Percentiles rank a stretch among this genome's conserved stretches.
These are phyloP conservation scores for Borovskyia barvae DNA, from an alignment of 208 protist genomes.

Conservation along the genomic window DNA sequence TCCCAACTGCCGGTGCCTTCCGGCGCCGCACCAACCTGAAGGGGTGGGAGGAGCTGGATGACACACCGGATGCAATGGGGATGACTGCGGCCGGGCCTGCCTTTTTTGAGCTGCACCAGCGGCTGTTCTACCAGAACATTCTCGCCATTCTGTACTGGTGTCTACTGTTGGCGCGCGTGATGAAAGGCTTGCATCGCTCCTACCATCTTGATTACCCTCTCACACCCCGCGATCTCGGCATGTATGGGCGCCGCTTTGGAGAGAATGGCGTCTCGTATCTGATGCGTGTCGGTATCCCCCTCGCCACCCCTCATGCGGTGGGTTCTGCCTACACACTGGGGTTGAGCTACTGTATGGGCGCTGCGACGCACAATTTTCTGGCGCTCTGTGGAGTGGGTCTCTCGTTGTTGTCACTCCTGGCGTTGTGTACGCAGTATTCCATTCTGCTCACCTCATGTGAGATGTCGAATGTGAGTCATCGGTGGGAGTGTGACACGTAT, in stretches of 20 bases:
- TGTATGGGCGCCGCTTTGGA: conserved; percentile 23
- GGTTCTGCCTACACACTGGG: conserved; percentile 25
- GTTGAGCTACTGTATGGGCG: conserved; percentile 54
- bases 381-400: conserved; percentile 76
- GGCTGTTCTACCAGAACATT: conserved; percentile 34
- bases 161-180: conserved; percentile 12
- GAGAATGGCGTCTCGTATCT: conserved; percentile 44
- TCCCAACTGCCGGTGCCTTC: conserved; percentile 2
- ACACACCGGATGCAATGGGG: conserved; percentile 4
- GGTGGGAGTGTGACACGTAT: conserved; percentile 65
- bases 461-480: conserved; percentile 25
- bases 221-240: conserved; percentile 35
- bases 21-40: conserved; percentile 13
- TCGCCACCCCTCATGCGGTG: conserved; percentile 30
- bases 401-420: conserved; percentile 55
- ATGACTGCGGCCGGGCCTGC: not conserved
- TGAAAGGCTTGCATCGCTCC: conserved; percentile 11
- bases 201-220: conserved; percentile 51
- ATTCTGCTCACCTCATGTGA: conserved; percentile 61
- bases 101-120: conserved; percentile 2
- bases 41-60: conserved; percentile 24
- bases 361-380: conserved; percentile 45
- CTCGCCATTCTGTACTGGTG: conserved; percentile 12
- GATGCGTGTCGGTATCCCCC: conserved; percentile 25
- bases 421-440: conserved; percentile 40